Conservation (phyloP, 2,329 filamentous ascomycete species). For the Botrytis fragariae region DNA sequence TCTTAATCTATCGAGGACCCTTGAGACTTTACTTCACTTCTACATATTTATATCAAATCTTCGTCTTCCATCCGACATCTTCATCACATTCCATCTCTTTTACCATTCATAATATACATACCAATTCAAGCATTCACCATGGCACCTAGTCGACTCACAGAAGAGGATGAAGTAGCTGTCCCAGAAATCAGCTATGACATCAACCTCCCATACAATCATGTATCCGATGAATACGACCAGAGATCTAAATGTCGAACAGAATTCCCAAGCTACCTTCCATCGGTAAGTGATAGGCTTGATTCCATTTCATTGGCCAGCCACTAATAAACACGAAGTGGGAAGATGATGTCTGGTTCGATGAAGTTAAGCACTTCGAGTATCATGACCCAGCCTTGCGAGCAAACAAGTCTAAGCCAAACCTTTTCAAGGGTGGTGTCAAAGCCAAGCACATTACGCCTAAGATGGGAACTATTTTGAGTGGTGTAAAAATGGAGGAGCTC, state of each 20-base stretch:
- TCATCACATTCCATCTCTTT: constrained; percentile 9
- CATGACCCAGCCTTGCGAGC: constrained; percentile 52
- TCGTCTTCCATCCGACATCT: background rate
- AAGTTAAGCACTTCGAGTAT: constrained; percentile 45
- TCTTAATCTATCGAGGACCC: background rate
- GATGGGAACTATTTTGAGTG: constrained; percentile 44
- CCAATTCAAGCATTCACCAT: constrained; percentile 20
- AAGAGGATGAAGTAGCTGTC: constrained; percentile 24
- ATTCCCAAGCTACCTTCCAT: constrained; percentile 47
- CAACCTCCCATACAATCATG: constrained; percentile 47
- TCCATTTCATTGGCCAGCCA: background rate
- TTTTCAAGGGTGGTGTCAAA: constrained; percentile 59
- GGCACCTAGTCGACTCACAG: constrained; percentile 28
- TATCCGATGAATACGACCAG: constrained; percentile 40
- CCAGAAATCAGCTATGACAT: constrained; percentile 43
- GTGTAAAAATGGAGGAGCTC: constrained; percentile 42
- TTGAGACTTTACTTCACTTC: background rate
- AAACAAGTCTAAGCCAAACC: constrained; percentile 59
- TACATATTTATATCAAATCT: constrained; percentile 20
- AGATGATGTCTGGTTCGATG: constrained; percentile 45
- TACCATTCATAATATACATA: background rate
- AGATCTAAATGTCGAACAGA: constrained; percentile 40
- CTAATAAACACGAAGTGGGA: constrained; percentile 40
- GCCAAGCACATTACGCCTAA: constrained; percentile 54
- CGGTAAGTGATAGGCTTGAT: constrained; percentile 22